Conservation (phyloP, 768 basidiomycete genomes). For the Suillus subluteus region DNA sequence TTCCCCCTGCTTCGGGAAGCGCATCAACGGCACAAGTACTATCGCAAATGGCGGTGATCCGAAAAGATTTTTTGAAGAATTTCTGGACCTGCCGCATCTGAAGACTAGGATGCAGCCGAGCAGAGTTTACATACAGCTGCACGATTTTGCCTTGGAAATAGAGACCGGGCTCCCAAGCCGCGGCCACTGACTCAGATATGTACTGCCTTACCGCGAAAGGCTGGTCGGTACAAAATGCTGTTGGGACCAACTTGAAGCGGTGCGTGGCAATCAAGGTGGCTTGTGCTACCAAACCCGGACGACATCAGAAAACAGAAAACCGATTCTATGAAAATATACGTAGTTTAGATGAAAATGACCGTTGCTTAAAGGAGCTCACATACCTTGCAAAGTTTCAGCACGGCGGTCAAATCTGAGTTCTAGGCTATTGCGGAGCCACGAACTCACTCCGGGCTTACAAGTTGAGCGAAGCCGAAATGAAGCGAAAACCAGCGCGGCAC, state of each 20-base stretch:
- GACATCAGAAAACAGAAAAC: not conserved
- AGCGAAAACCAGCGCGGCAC: constrained; percentile 10
- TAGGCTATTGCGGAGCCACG: not conserved
- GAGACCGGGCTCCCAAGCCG: not conserved
- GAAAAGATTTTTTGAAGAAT: constrained; percentile 6
- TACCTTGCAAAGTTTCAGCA: not conserved
- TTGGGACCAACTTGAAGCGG: too few species aligned
- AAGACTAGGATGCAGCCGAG: constrained; percentile 10
- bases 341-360: not conserved
- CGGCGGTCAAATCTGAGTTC: not conserved
- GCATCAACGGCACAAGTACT: not conserved
- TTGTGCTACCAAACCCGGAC: not conserved
- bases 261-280: not conserved
- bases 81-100: not conserved
- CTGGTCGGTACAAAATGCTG: not conserved
- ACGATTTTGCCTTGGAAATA: not conserved
- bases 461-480: constrained; percentile 6
- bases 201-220: not conserved
- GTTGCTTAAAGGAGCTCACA: not conserved
- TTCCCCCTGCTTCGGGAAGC: not conserved
- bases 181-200: not conserved
- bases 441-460: not conserved
- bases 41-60: not conserved
- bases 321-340: not conserved
- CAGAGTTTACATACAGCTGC: constrained; percentile 8